phyloP scores from a whole-genome alignment of 768 basidiomycete species.

The Amanita rubescens region DNA sequence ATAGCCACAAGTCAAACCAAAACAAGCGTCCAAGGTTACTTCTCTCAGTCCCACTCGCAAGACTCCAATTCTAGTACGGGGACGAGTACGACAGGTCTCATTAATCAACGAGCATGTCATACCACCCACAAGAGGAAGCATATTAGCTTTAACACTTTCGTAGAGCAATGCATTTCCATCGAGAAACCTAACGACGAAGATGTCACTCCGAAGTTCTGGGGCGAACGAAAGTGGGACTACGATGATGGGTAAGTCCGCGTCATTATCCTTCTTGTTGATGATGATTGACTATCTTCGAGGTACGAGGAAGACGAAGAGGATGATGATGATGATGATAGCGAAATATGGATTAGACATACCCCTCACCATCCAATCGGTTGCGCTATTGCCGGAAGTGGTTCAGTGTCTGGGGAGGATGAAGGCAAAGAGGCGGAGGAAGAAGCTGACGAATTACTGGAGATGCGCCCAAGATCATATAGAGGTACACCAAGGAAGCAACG shows the following conservation, averaged over 20 bases:
- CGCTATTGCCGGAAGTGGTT: constrained; percentile 30
- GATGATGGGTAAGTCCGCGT: constrained; percentile 51
- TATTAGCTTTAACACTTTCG: constrained; percentile 97
- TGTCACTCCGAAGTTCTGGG: constrained; percentile 9
- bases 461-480: constrained; percentile 33
- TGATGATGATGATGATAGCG: constrained; percentile 44
- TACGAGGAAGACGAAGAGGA: constrained; percentile 69
- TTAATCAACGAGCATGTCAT: constrained; percentile 15
- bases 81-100: constrained; percentile 13
- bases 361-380: constrained; percentile 15
- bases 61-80: constrained; percentile 26
- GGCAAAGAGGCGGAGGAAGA: constrained; percentile 27
- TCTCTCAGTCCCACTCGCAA: constrained; percentile 13
- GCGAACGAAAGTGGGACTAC: constrained; percentile 31
- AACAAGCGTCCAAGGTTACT: constrained; percentile 12
- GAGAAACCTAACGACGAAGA: constrained; percentile 55
- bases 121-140: constrained; percentile 61
- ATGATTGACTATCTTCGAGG: constrained; percentile 21
- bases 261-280: background rate
- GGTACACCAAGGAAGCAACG: constrained; percentile 18
- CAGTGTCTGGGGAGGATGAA: constrained; percentile 22
- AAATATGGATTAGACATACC: constrained; percentile 16
- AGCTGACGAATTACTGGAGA: constrained; percentile 53
- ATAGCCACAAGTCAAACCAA: constrained; percentile 13
- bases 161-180: constrained; percentile 92